Evolutionary conservation across 2,329 filamentous ascomycete species (phyloP).

Genomic region (Fusarium protoensiforme): DNA sequence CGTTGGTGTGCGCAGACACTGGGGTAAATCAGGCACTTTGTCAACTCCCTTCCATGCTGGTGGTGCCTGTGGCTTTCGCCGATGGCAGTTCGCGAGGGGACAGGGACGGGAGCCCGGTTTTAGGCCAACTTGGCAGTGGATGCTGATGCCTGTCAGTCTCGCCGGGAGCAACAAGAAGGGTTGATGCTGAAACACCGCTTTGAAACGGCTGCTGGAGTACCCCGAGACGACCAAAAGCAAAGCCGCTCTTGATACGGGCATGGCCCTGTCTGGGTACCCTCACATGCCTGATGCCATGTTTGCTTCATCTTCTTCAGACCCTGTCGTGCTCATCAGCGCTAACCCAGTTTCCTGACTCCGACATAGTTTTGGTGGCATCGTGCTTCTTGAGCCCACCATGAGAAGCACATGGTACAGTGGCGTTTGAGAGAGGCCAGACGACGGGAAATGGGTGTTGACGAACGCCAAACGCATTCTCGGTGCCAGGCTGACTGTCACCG

Average conservation of each 20-base stretch:
- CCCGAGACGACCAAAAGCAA: slow-evolving; percentile 10
- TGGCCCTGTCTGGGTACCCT: neutral
- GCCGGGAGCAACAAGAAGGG: slow-evolving; percentile 18
- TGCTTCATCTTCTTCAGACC: slow-evolving; percentile 3
- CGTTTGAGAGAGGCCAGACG: slow-evolving; percentile 3
- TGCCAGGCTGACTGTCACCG: neutral
- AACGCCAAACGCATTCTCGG: slow-evolving; percentile 22
- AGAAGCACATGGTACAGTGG: slow-evolving; percentile 4
- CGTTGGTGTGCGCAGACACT: neutral
- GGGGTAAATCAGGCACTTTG: neutral
- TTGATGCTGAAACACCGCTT: slow-evolving; percentile 39
- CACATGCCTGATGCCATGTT: slow-evolving; percentile 4
- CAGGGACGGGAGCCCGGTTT: neutral
- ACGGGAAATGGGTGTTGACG: slow-evolving; percentile 12
- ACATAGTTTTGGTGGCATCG: slow-evolving; percentile 4
- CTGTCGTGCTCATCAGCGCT: slow-evolving; percentile 10
- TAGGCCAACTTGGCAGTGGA: slow-evolving; percentile 17
- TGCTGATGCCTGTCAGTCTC: slow-evolving; percentile 33
- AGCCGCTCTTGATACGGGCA: slow-evolving; percentile 18
- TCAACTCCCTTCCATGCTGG: slow-evolving; percentile 4
- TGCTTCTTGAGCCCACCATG: slow-evolving; percentile 3
- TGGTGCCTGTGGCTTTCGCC: neutral
- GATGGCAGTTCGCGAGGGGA: slow-evolving; percentile 3
- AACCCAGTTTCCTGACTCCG: slow-evolving; percentile 12
- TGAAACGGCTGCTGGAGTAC: slow-evolving; percentile 39